Conservation (phyloP, 1,139 yeast genomes). For the Entelexis paramagnoliae region DNA sequence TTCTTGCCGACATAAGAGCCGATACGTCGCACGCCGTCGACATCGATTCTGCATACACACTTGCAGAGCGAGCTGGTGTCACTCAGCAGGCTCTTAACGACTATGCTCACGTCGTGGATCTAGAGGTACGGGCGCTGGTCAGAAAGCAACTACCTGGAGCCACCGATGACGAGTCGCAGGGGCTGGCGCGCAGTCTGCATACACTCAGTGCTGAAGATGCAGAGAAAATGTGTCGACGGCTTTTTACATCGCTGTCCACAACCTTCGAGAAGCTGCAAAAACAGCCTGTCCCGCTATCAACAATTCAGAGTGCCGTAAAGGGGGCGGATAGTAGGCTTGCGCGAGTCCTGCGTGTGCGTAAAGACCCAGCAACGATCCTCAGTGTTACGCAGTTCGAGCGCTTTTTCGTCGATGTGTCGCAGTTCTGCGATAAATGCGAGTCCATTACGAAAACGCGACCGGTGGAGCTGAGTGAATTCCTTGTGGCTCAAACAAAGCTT, state of each 20-base stretch:
- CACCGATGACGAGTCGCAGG: conserved; percentile 14
- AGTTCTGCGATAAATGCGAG: conserved; percentile 78
- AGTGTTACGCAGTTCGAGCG: conserved; percentile 45
- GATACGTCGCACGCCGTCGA: background rate
- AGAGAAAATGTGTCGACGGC: conserved; percentile 53
- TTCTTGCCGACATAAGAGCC: background rate
- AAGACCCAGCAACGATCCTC: conserved; percentile 55
- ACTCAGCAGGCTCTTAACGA: background rate
- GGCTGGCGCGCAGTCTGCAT: conserved; percentile 47
- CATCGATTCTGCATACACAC: background rate
- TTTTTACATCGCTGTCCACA: conserved; percentile 57
- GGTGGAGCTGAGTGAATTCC: conserved; percentile 49
- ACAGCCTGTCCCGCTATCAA: conserved; percentile 64
- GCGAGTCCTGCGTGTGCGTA: conserved; percentile 66
- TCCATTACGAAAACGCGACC: conserved; percentile 59
- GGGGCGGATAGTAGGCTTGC: conserved; percentile 68
- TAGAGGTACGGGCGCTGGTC: conserved; percentile 12
- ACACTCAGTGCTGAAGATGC: conserved; percentile 64
- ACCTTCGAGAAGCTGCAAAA: conserved; percentile 61
- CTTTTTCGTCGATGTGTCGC: conserved; percentile 55
- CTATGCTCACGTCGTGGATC: conserved; percentile 13
- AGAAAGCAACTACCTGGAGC: conserved; percentile 10
- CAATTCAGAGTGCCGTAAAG: conserved; percentile 54
- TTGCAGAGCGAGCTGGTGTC: conserved; percentile 2
- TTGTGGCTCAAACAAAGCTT: conserved; percentile 55